Base-by-base conservation (phyloP, 108 stramenopile genomes). In the Thalassiosira profunda region DNA sequence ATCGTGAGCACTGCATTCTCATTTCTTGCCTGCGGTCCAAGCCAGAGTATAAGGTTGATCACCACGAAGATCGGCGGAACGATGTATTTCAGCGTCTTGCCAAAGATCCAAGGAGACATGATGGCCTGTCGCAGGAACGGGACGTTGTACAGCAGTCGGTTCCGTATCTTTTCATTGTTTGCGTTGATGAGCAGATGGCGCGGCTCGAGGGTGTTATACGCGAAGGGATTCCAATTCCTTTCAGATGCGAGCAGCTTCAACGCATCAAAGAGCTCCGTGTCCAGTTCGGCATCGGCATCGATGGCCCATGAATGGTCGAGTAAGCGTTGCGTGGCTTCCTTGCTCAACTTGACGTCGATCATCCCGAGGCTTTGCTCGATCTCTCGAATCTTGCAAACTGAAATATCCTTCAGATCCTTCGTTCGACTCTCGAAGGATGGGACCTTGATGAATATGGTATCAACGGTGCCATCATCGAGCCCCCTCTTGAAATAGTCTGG, bases 91-190 rank as follows among this genome's bases (percentile, higher is more conserved):
- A 73, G 40, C 8, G 72, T 73, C 12, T 73, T 54, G 10, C 55
- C 72, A 58, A 67, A 67, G 14, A 73, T 44, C 72, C 72, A 73
- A 23, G 72, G 65, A 17, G 72, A 67, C 64, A 58, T 65, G 37
- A 73, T 58, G 5, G 67, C 18, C 12, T 67, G 42, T 36, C 72
- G 65, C 23, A 73, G 33, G 23, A 73, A 37, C 11, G 72, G 72
- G 8, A 73, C 4, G 15, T 73, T 44, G 25, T 73, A 73, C 11
- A 73, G 54, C 0, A 73, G 49, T 30, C 72, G 46, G 11, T 42
- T 65, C 14, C 72, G 64, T 56, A 73, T 67, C 43, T 58, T 58
- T 70, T 75, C 67, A 37, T 69, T 31, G 59, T 63, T 63, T 6
- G 74, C 43, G 12, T 68, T 70, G 6, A 60, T 68, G 18, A 75